These are phyloP conservation scores for Grosmannia serpens DNA, from an alignment of 2,329 filamentous ascomycete species.

Conservation along the genomic window DNA sequence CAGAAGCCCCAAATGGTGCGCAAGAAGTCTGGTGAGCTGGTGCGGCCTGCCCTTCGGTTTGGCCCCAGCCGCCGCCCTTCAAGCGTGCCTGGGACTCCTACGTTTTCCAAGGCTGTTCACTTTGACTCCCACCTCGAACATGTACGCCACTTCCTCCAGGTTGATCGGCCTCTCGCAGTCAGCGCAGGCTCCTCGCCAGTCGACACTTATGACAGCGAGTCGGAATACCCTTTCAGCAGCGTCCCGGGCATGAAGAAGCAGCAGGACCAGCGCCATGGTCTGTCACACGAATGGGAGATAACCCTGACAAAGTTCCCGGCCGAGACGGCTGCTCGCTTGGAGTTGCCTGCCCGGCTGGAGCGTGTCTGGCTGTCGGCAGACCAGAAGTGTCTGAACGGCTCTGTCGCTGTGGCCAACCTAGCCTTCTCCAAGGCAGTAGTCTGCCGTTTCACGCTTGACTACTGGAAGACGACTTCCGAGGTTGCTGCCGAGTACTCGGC, in stretches of 20 bases:
- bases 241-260: conserved; percentile 27
- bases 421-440: conserved; percentile 80
- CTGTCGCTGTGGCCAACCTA: conserved; percentile 74
- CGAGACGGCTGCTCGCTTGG: conserved; percentile 49
- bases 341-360: conserved; percentile 67
- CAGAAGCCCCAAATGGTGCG: conserved; percentile 93
- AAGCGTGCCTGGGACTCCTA: conserved; percentile 95
- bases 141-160: conserved; percentile 87
- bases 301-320: conserved; percentile 71
- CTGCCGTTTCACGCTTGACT: conserved; percentile 92
- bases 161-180: conserved; percentile 90
- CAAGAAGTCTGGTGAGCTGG: conserved; percentile 96
- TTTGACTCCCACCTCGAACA: conserved; percentile 96
- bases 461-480: conserved; percentile 98
- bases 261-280: conserved; percentile 22
- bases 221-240: conserved; percentile 72
- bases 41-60: conserved; percentile 78
- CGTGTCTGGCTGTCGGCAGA: conserved; percentile 78
- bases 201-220: conserved; percentile 76
- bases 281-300: conserved; percentile 77
- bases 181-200: conserved; percentile 88
- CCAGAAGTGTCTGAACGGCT: conserved; percentile 76
- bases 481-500: conserved; percentile 79
- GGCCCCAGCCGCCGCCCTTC: conserved; percentile 73
- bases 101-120: conserved; percentile 94